Conservation (phyloP, 1,284 basidiomycete species). For the Malassezia cuniculi region DNA sequence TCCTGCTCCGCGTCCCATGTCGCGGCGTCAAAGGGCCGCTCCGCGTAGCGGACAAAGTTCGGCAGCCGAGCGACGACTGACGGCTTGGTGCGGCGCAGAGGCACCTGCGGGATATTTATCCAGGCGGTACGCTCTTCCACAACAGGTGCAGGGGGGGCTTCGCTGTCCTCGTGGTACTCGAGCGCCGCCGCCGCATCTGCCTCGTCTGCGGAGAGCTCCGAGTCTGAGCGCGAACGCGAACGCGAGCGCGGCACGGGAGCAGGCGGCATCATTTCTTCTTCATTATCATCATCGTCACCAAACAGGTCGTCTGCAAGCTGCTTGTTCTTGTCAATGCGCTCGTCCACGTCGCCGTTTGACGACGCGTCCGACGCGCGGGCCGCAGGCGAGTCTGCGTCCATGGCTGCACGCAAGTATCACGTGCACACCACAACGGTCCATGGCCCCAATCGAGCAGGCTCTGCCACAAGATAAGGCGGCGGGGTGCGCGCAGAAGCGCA, state of each 20-base stretch:
- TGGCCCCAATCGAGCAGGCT: no score
- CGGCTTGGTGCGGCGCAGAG: conserved; percentile 34
- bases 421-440: no score
- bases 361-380: no score
- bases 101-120: conserved; percentile 26
- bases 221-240: conserved; percentile 16
- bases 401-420: no score
- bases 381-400: no score
- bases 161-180: conserved; percentile 30
- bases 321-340: not conserved
- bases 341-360: no score
- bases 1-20: conserved; percentile 31
- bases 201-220: conserved; percentile 8
- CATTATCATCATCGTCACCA: conserved; percentile 22
- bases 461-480: no score
- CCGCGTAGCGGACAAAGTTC: conserved; percentile 35
- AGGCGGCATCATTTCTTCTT: no score
- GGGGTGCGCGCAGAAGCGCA: no score
- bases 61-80: conserved; percentile 39
- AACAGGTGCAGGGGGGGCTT: conserved; percentile 48
- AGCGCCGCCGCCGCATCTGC: conserved; percentile 23
- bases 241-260: conserved; percentile 17
- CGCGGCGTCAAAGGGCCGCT: conserved; percentile 25
- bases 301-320: conserved; percentile 24
- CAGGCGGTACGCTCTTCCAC: conserved; percentile 53